Evolutionary conservation across 805 yeast species (phyloP).

Genomic region (Saturnispora diversa): DNA sequence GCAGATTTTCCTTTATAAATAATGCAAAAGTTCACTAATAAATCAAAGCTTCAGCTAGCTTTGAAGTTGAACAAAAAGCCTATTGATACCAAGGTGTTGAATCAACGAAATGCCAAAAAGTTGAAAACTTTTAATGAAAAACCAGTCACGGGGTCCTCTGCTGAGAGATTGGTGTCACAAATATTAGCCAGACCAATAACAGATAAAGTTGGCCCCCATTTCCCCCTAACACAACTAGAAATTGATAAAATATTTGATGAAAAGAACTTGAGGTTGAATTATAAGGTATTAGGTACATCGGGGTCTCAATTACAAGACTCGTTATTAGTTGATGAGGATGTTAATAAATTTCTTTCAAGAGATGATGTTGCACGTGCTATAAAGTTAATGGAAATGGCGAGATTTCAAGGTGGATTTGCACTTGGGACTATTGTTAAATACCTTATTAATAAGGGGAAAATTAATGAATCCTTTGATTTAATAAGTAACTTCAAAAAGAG

Average conservation of each 20-base stretch:
- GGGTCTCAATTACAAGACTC: conserved; percentile 54
- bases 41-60: conserved; percentile 6
- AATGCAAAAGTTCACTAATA: conserved; percentile 4
- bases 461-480: conserved; percentile 42
- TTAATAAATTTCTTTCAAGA: conserved; percentile 40
- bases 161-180: conserved; percentile 20
- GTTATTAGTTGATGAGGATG: conserved; percentile 45
- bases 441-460: conserved; percentile 35
- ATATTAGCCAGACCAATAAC: conserved; percentile 18
- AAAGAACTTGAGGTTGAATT: conserved; percentile 38
- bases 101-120: conserved; percentile 4
- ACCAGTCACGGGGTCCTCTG: conserved; percentile 25
- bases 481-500: conserved; percentile 53
- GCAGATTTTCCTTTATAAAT: neutral
- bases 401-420: conserved; percentile 45
- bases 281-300: conserved; percentile 50
- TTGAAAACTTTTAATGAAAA: conserved; percentile 17
- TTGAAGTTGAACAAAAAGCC: conserved; percentile 10
- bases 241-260: conserved; percentile 20
- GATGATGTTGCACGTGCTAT: conserved; percentile 46
- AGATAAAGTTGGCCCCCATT: conserved; percentile 21
- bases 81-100: conserved; percentile 8
- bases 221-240: conserved; percentile 23
- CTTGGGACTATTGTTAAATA: conserved; percentile 55
- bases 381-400: conserved; percentile 21